phyloP scores from a whole-genome alignment of 192 early-diverging fungal species.

The Rhizophagus clarus region DNA sequence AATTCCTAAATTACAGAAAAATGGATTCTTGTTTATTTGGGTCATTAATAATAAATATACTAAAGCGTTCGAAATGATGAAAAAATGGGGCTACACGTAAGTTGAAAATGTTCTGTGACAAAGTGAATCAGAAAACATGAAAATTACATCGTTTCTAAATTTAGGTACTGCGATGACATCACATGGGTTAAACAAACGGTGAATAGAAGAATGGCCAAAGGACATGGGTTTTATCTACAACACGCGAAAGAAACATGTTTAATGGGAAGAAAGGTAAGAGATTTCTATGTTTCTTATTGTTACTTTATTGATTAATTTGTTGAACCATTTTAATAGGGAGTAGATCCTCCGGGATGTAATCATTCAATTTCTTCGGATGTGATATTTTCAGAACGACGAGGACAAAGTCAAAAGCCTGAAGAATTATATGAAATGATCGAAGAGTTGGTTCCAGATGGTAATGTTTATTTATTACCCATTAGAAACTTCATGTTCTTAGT shows the following conservation, averaged over 20 bases:
- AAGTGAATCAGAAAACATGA: no score
- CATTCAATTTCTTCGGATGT: constrained; percentile 84
- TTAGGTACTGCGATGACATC: constrained; percentile 88
- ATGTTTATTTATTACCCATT: constrained; percentile 6
- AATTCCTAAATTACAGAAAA: constrained; percentile 79
- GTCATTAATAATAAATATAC: constrained; percentile 99
- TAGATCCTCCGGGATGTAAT: constrained; percentile 70
- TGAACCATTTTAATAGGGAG: constrained; percentile 48
- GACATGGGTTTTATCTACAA: constrained; percentile 96
- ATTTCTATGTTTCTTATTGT: neutral
- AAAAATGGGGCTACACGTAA: constrained; percentile 91
- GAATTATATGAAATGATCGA: constrained; percentile 96
- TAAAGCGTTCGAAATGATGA: constrained; percentile 92
- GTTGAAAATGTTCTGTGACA: neutral
- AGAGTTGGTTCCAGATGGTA: constrained; percentile 85
- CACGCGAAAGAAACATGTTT: constrained; percentile 98
- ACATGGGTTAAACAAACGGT: constrained; percentile 98
- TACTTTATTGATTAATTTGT: neutral
- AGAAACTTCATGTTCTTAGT: neutral
- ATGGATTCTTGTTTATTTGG: constrained; percentile 97
- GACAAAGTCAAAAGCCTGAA: constrained; percentile 96
- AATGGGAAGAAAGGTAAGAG: constrained; percentile 82
- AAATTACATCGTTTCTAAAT: no score
- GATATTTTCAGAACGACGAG: constrained; percentile 90
- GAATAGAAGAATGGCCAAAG: constrained; percentile 95